phyloP scores from a whole-genome alignment of 208 protist species.

The Phytomonas sp. region DNA sequence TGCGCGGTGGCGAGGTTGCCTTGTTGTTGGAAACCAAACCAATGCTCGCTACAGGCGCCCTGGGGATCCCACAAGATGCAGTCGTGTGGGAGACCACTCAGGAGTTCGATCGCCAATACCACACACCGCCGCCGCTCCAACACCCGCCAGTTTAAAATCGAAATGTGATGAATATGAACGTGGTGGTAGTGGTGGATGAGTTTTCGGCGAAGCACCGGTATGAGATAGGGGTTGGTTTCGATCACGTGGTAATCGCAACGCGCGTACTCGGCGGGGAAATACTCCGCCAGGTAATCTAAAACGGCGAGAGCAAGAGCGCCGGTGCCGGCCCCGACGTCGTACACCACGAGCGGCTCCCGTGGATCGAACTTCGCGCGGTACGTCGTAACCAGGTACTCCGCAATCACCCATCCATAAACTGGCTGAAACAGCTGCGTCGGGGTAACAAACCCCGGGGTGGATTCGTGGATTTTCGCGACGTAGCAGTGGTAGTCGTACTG shows the following conservation, averaged over 20 bases:
- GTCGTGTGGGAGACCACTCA: slow-evolving; percentile 81
- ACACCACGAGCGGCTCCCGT: slow-evolving; percentile 78
- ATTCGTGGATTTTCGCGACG: slow-evolving; percentile 62
- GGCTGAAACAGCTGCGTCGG: slow-evolving; percentile 83
- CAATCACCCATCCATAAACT: slow-evolving; percentile 82
- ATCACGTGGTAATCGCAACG: slow-evolving; percentile 80
- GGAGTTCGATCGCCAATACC: slow-evolving; percentile 71
- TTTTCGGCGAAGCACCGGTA: slow-evolving; percentile 56
- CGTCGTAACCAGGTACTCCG: slow-evolving; percentile 80
- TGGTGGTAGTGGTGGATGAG: slow-evolving; percentile 79
- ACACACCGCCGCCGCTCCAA: slow-evolving; percentile 65
- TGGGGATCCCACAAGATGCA: slow-evolving; percentile 68
- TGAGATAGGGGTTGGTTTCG: slow-evolving; percentile 68
- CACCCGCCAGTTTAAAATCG: slow-evolving; percentile 73
- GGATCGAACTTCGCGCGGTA: slow-evolving; percentile 76
- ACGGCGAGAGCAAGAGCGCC: slow-evolving; percentile 67
- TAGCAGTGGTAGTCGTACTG: slow-evolving; percentile 81
- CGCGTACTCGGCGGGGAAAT: slow-evolving; percentile 74
- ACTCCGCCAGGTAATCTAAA: slow-evolving; percentile 77
- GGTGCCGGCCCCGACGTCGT: slow-evolving; percentile 83
- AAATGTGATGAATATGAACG: slow-evolving; percentile 67
- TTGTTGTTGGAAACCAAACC: slow-evolving; percentile 70
- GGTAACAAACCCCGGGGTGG: slow-evolving; percentile 62
- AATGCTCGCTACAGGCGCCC: slow-evolving; percentile 72
- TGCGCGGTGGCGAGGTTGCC: slow-evolving; percentile 69